These are phyloP conservation scores for Fusarium liriodendri DNA, from an alignment of 2,329 filamentous ascomycete genomes.

Conservation along the genomic window DNA sequence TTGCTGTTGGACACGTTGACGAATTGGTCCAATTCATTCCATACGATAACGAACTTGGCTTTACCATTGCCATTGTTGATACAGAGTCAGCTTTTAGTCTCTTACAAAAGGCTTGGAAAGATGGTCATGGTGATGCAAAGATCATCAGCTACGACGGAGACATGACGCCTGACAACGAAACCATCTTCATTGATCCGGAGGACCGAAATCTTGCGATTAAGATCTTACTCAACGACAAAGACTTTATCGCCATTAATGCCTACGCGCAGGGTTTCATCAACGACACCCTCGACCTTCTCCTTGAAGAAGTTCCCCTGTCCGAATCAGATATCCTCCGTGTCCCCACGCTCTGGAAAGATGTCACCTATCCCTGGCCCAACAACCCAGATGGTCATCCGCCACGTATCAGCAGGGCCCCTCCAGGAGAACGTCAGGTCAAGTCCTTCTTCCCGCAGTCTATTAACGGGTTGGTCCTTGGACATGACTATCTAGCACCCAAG, in stretches of 20 bases:
- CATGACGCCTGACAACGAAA: conserved; percentile 5
- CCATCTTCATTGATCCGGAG: conserved; percentile 7
- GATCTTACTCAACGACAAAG: conserved; percentile 16
- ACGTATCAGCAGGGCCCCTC: background rate
- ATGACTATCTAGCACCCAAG: conserved; percentile 36
- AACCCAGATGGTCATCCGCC: background rate
- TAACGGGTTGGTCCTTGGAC: conserved; percentile 39
- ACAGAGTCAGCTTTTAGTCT: conserved; percentile 40
- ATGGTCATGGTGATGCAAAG: conserved; percentile 39
- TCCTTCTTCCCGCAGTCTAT: conserved; percentile 34
- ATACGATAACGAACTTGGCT: conserved; percentile 38
- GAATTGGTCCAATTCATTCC: conserved; percentile 47
- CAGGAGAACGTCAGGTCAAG: conserved; percentile 7
- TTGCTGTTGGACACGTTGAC: conserved; percentile 42
- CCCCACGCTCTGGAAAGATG: conserved; percentile 32
- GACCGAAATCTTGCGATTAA: conserved; percentile 18
- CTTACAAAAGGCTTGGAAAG: conserved; percentile 29
- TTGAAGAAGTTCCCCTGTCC: conserved; percentile 36
- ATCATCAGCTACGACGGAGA: conserved; percentile 2
- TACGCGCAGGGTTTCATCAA: conserved; percentile 27
- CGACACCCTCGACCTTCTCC: conserved; percentile 34
- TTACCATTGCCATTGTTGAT: conserved; percentile 40
- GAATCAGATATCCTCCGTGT: conserved; percentile 37
- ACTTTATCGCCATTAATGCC: conserved; percentile 9
- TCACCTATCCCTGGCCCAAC: background rate